Percentiles rank a stretch among this genome's conserved stretches.
Conservation (phyloP, 495 filamentous ascomycete species). For the Aspergillus taichungensis region DNA sequence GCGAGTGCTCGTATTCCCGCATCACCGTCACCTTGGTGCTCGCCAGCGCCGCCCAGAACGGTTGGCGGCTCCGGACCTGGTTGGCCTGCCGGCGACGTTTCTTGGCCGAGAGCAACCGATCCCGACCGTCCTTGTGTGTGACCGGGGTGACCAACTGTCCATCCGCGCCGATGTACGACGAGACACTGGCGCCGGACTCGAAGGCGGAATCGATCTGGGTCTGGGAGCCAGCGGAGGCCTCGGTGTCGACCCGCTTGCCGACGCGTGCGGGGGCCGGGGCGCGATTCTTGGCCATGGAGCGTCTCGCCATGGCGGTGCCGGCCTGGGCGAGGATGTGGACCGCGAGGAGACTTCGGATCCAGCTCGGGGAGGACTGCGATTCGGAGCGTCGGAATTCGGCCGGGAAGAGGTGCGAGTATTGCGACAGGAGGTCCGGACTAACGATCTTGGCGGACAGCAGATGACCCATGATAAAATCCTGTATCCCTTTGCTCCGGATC, state of each 20-base stretch:
- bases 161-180: constrained; percentile 42
- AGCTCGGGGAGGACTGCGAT: constrained; percentile 43
- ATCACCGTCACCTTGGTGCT: constrained; percentile 90
- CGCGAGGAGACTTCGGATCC: constrained; percentile 57
- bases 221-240: constrained; percentile 45
- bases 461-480: constrained; percentile 39
- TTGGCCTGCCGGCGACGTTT: constrained; percentile 84
- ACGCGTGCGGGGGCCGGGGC: constrained; percentile 31
- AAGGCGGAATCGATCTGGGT: constrained; percentile 36
- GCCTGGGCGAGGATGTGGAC: constrained; percentile 88
- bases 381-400: constrained; percentile 35
- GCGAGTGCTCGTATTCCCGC: constrained; percentile 84
- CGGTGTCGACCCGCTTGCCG: constrained; percentile 47
- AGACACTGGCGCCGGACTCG: constrained; percentile 37
- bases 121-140: constrained; percentile 41
- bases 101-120: constrained; percentile 55
- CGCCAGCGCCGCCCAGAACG: constrained; percentile 88
- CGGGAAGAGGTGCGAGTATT: constrained; percentile 36
- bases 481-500: constrained; percentile 52
- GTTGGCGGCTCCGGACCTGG: constrained; percentile 80
- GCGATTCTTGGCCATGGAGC: constrained; percentile 43
- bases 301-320: constrained; percentile 44
- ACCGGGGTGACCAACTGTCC: constrained; percentile 41
- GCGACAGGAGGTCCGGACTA: constrained; percentile 35
- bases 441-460: constrained; percentile 38